Evolutionary conservation across 2,329 filamentous ascomycete genomes (phyloP).

Genomic region (Ilyonectria destructans): DNA sequence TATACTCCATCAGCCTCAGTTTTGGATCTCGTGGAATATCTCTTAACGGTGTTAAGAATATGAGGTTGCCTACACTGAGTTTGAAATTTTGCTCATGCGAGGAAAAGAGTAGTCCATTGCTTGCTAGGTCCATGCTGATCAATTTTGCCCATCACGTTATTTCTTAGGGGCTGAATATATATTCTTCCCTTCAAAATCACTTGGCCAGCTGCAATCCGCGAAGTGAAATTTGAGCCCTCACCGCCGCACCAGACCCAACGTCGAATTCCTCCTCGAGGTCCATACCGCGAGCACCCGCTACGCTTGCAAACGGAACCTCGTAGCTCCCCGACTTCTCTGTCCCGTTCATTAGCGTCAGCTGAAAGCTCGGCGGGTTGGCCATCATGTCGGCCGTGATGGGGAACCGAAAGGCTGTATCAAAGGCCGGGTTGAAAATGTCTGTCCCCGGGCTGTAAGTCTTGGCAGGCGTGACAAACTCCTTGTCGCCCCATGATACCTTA

Average conservation of each 20-base stretch:
- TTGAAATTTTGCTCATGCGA: background rate
- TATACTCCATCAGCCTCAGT: too few relatives aligned
- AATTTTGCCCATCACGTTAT: background rate
- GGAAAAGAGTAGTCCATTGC: constrained; percentile 23
- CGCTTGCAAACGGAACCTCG: constrained; percentile 38
- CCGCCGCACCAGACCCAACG: constrained; percentile 39
- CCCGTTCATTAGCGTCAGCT: constrained; percentile 42
- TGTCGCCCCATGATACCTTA: constrained; percentile 45
- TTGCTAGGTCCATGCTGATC: constrained; percentile 28
- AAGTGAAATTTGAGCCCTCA: constrained; percentile 40
- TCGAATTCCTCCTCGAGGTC: constrained; percentile 37
- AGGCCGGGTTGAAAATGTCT: constrained; percentile 48
- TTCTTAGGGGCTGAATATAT: background rate
- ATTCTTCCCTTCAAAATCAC: constrained; percentile 24
- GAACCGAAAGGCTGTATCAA: constrained; percentile 45
- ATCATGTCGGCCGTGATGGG: constrained; percentile 42
- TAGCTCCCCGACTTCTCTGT: constrained; percentile 31
- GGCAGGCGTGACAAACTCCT: constrained; percentile 42
- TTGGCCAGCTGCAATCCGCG: constrained; percentile 41
- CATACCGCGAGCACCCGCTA: constrained; percentile 36
- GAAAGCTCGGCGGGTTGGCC: constrained; percentile 34
- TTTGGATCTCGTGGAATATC: too few relatives aligned
- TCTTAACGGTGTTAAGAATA: too few relatives aligned
- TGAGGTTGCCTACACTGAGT: background rate
- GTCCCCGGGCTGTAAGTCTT: constrained; percentile 46